Evolutionary conservation across 768 basidiomycete species (phyloP), one percentile per base, ranked within the genome.

Genomic region (Leucocoprinus leucothites): DNA sequence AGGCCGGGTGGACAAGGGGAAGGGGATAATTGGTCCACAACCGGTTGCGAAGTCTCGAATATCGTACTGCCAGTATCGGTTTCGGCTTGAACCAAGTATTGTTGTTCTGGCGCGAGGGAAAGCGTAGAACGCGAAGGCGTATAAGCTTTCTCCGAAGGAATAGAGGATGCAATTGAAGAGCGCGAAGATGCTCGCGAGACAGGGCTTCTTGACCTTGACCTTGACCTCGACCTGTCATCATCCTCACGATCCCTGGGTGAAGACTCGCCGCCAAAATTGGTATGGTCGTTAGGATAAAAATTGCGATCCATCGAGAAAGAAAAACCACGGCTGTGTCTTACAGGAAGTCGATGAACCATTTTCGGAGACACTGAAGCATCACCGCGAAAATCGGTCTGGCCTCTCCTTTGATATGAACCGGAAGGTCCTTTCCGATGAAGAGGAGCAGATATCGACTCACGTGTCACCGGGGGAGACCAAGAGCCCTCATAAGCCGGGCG

Each of bases 121-220:
- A 56, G 58, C 4, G 51, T 48, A 38, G 55, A 62, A 1, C 58
- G 47, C 34, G 60, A 57, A 21, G 51, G 47, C 36, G 68, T 62
- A 43, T 69, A 66, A 53, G 64, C 67, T 61, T 65, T 67, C 56
- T 74, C 71, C 59, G 80, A 81, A 50, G 65, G 69, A 40, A 71
- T 72, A 24, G 77, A 73, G 51, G 84, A 85, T n/a, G 77, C 79
- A 60, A 79, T 78, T 42, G 81, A 82, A 13, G 83, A 84, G 46
- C 78, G 78, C 58, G 82, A 84, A 35, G 70, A 68, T 38, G 80
- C 79, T 60, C 79, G 73, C 48, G 76, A 75, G 63, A 69, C 69
- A 13, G 24, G 42, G 34, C 43, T 52, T 51, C 40, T 47, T 34
- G 26, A 11, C 51, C 25, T 45, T 24, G 21, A 31, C 38, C 38